Evolutionary conservation across 2,329 filamentous ascomycete genomes (phyloP).

Genomic region (Colletotrichum sp.): DNA sequence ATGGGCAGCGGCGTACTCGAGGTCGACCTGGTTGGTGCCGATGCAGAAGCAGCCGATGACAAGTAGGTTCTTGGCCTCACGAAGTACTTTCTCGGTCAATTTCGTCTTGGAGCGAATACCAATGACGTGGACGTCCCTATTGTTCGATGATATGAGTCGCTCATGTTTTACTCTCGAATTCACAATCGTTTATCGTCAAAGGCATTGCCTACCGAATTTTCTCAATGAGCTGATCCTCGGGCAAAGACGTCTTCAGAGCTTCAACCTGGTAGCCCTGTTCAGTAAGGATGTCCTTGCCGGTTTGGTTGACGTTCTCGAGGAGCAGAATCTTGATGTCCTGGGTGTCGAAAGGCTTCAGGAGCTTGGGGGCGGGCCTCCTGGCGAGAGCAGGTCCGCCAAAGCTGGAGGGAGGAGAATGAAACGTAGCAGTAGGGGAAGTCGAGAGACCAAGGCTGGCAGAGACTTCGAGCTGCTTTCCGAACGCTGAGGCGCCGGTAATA

Average conservation of each 20-base stretch:
- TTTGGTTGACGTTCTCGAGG: conserved; percentile 94
- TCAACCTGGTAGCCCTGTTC: conserved; percentile 97
- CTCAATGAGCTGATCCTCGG: conserved; percentile 92
- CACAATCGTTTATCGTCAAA: neutral
- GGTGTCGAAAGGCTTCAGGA: conserved; percentile 93
- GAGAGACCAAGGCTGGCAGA: conserved; percentile 72
- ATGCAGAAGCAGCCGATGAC: conserved; percentile 99
- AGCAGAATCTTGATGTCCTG: conserved; percentile 96
- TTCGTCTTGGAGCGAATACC: conserved; percentile 98
- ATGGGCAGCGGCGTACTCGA: conserved; percentile 79
- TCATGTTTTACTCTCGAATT: neutral
- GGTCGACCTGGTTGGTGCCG: conserved; percentile 93
- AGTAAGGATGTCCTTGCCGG: conserved; percentile 81
- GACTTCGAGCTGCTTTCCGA: conserved; percentile 37
- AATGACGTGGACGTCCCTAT: conserved; percentile 92
- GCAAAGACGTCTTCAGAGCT: conserved; percentile 83
- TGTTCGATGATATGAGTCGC: conserved; percentile 21
- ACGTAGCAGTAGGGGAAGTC: conserved; percentile 75
- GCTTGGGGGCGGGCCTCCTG: conserved; percentile 64
- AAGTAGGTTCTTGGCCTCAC: conserved; percentile 90
- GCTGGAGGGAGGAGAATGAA: conserved; percentile 75
- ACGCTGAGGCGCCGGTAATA: conserved; percentile 45
- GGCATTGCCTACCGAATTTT: conserved; percentile 79
- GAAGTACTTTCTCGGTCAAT: conserved; percentile 82
- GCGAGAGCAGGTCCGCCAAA: conserved; percentile 52